Base-by-base conservation (phyloP, 2,329 filamentous ascomycete genomes). In the Pseudogymnoascus destructans region DNA sequence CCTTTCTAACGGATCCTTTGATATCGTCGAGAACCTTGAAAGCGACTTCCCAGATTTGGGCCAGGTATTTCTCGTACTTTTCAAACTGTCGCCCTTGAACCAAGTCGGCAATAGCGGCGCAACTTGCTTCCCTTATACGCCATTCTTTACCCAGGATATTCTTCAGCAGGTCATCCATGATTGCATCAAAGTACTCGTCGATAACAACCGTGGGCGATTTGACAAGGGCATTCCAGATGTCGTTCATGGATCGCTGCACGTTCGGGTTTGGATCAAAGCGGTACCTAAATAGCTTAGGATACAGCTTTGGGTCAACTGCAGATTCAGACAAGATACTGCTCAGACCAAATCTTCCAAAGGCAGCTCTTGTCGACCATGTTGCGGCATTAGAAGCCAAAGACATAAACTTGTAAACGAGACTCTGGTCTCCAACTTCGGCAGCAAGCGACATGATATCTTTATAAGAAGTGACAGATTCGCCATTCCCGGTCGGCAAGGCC, bases 381-480 rank as follows among this genome's bases (percentile, higher is more conserved):
- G 91, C 90, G 54, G 95, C 95, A 67, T 96, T 95, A 1, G 90
- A 89, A 2, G 93, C 93, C 64, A 98, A 78, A 0, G 91, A 92
- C 93, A 98, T 98, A 73, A 98, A 97, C 61, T 91, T 89, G 74
- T 98, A 98, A 1, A 97, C 88, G n/a, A 98, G 76, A 64, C 87
- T 91, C 60, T 93, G 92, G 66, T 98, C 92, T 9, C 93, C 93
- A 32, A 96, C 91, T 72, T 98, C 93, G 42, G 92, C 89, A n/a
- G 93, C 93, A 54, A 98, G 76, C 64, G 79, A 93, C 71, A 98
- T 87, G 64, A 98, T 97, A 67, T 98, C 93, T 69, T 95, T 95
- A 74, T 98, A 98, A 0, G 92, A 97, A 0, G 89, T 96, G 58
- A 97, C 81, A 0, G 90, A 90, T 64, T 80, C 89, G 6, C 90